Evolutionary conservation across 805 yeast species (phyloP).

Genomic region (Lipomyces lipofer): DNA sequence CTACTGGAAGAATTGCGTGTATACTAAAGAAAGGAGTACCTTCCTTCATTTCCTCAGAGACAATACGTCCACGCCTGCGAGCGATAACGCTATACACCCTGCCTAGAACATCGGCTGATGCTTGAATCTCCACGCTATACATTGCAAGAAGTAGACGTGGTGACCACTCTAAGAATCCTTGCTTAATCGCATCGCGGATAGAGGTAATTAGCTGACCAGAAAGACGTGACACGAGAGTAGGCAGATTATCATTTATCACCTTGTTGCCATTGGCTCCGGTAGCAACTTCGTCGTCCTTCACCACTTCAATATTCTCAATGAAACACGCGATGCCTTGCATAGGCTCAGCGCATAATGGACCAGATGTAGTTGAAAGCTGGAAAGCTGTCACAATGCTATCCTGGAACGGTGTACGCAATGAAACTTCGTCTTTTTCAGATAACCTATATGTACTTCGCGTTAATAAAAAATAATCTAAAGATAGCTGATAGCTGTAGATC

Average conservation of each 20-base stretch:
- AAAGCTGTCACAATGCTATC: conserved; percentile 78
- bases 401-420: conserved; percentile 15
- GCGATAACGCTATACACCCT: conserved; percentile 94
- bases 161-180: conserved; percentile 73
- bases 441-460: too few relatives aligned
- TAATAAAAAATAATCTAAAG: too few relatives aligned
- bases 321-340: conserved; percentile 75
- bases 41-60: conserved; percentile 93
- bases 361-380: conserved; percentile 76
- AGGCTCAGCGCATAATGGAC: conserved; percentile 87
- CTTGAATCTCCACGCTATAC: conserved; percentile 93
- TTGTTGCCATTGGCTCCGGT: conserved; percentile 4
- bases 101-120: conserved; percentile 90
- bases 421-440: conserved; percentile 8
- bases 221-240: conserved; percentile 46
- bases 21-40: conserved; percentile 96
- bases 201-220: conserved; percentile 74
- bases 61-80: conserved; percentile 77
- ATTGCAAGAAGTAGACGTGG: conserved; percentile 90
- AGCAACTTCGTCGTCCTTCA: too few relatives aligned
- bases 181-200: conserved; percentile 71
- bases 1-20: conserved; percentile 83
- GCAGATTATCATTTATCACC: neutral
- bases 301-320: conserved; percentile 45
- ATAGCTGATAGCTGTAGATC: too few relatives aligned